Base-by-base conservation (phyloP, 768 basidiomycete genomes). In the Amanita subjunquillea region DNA sequence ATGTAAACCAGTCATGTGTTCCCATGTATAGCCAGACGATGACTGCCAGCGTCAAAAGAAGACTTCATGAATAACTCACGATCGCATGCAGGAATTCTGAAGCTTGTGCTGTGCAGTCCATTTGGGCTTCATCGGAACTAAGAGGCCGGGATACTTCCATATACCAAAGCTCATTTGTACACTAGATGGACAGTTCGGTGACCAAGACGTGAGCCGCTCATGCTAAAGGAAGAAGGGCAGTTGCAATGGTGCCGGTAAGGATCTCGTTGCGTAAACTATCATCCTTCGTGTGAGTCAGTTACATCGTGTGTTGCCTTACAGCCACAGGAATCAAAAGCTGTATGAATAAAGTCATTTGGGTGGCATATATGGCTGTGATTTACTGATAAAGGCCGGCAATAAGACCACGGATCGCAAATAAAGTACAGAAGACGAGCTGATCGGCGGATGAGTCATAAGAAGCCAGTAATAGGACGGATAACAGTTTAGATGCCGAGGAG, bases 361-460 rank as follows among this genome's bases (percentile, higher is more conserved):
- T 7, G 27, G 43, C 25, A 25, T 44, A 44, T 44, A 29, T 8
- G 44, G 44, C 7, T 32, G 43, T 39, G 43, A 30, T 44, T 44
- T 44, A 22, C 20, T 17, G 40, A 8, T 41, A 10, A 41, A 41
- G 17, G 29, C 44, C 44, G 44, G 44, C 13, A 45, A 45, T 45
- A 44, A 44, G 48, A 25, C 9, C 17, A 49, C 48, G 48, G 48
- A 49, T 49, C 48, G 48, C n/a, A 37, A 23, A 29, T 17, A 48
- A 32, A 30, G 12, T 25, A 13, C 2, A 27, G 30, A 23, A 42
- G 53, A 55, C 58, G 59, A 58, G 55, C 48, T 59, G 62, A 62
- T 62, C 62, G 62, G 62, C 59, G 52, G 37, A 46, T 59, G 56
- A 55, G 52, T 56, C 51, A 59, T 47, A 9, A 27, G 20, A 40